Base-by-base conservation (phyloP, 805 yeast species). In the Saccharomycodes ludwigii region DNA sequence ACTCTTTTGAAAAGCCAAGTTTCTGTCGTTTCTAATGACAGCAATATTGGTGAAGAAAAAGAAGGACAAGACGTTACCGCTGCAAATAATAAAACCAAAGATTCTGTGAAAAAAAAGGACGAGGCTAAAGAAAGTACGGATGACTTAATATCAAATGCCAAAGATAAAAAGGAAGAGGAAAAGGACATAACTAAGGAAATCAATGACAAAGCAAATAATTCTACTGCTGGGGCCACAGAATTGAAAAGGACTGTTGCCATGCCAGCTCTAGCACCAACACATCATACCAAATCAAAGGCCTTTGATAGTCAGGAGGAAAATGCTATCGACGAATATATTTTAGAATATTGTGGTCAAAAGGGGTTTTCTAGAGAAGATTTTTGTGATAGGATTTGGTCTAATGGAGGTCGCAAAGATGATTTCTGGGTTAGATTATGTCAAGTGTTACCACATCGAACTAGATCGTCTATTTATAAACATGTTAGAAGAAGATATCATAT, bases 391-490 rank as follows among this genome's bases (percentile, higher is more conserved):
- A 81, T 86, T 14, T 86, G 97, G 97, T 61, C 84, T 5, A 73
- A 75, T 41, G 86, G 78, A 40, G 68, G 95, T 18, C 74, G 73
- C 40, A 84, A 82, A 56, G 96, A 88, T 54, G 76, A 71, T 41
- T 84, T 86, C 47, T 86, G 97, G 97, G 93, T 81, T 40, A 63
- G 71, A 15, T 60, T 88, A 15, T 77, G 85, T 27, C 68, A 69
- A 30, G 91, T 84, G 2, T 56, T 86, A 25, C 95, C 95, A 2
- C 71, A 77, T 42, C 66, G 97, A 49, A 76, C 94, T 0, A 65
- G 95, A 30, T 93, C 95, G 0, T 78, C 93, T 2, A 73, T 88
- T 6, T 88, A 88, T 58, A 88, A 88, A 52, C 97, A 88, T 51
- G 93, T 88, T 4, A 66, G 95, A 47, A 66, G 97, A 47, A 73